A percentile compares a stretch with the other conserved stretches of the same genome.
Evolutionary conservation across 305 asterid species (phyloP).

Genomic region (Salvia sclarea): DNA sequence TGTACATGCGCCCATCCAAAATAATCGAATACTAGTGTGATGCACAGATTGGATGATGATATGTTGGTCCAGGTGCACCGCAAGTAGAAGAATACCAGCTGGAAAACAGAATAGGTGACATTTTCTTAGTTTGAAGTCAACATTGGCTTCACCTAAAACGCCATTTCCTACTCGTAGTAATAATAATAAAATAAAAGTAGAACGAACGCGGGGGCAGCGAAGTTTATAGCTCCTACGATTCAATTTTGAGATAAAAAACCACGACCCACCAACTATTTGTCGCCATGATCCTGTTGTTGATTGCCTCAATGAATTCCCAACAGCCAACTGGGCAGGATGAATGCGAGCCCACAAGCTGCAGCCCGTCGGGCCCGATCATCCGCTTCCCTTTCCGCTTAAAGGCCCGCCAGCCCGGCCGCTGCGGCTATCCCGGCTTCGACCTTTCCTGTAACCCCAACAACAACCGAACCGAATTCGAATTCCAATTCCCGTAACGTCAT

Average conservation of each 20-base stretch:
- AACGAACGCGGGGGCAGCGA: not conserved
- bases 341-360: slow-evolving; percentile 43
- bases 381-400: slow-evolving; percentile 47
- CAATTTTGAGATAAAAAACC: too few relatives aligned
- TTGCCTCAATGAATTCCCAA: slow-evolving; percentile 16
- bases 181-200: too few relatives aligned
- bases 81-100: too few relatives aligned
- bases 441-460: slow-evolving; percentile 40
- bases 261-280: not conserved
- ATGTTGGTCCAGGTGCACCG: too few relatives aligned
- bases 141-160: not conserved
- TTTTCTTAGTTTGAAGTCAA: not conserved
- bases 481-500: slow-evolving; percentile 37
- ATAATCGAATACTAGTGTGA: too few relatives aligned
- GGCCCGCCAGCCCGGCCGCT: slow-evolving; percentile 40
- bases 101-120: not conserved
- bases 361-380: slow-evolving; percentile 39
- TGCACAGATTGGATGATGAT: too few relatives aligned
- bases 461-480: slow-evolving; percentile 38
- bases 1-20: too few relatives aligned
- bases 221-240: too few relatives aligned
- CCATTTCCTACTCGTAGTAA: too few relatives aligned
- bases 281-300: slow-evolving; percentile 25
- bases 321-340: slow-evolving; percentile 34
- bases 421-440: slow-evolving; percentile 53